These are phyloP conservation scores for Sporothrix brasiliensis DNA, from an alignment of 2,329 filamentous ascomycete species.

Conservation along the genomic window DNA sequence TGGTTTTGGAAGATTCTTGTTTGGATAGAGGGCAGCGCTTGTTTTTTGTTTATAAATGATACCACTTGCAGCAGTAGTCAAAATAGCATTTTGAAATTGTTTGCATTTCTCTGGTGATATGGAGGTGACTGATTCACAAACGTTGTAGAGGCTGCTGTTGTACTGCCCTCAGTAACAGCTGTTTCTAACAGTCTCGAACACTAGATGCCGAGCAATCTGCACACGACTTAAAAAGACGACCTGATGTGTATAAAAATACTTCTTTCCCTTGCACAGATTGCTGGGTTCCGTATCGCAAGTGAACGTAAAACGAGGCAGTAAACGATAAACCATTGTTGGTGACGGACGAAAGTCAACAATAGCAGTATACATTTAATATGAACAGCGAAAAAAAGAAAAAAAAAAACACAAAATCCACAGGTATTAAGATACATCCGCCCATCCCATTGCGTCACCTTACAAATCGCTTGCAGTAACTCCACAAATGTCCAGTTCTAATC, in stretches of 20 bases:
- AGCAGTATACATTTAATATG: not conserved
- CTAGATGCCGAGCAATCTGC: too few species aligned
- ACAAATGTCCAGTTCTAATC: not conserved
- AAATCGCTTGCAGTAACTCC: not conserved
- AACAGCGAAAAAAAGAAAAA: not conserved
- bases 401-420: not conserved
- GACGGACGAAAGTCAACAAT: not conserved
- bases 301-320: too few species aligned
- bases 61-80: slow-evolving; percentile 19
- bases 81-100: not conserved
- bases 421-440: not conserved
- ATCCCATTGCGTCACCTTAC: not conserved
- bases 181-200: too few species aligned
- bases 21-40: not conserved
- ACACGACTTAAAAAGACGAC: too few species aligned
- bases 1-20: not conserved
- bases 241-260: too few species aligned
- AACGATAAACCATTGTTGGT: not conserved
- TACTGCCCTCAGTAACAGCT: too few species aligned
- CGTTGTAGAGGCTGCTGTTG: too few species aligned
- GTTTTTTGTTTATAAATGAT: slow-evolving; percentile 11
- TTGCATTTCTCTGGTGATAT: not conserved
- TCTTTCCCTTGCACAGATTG: too few species aligned
- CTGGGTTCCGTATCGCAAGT: too few species aligned
- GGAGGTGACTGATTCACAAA: too few species aligned